Percentiles rank a stretch among this genome's conserved stretches.
Conservation (phyloP, 1,139 yeast species). For the Debaryomyces robertsiae region DNA sequence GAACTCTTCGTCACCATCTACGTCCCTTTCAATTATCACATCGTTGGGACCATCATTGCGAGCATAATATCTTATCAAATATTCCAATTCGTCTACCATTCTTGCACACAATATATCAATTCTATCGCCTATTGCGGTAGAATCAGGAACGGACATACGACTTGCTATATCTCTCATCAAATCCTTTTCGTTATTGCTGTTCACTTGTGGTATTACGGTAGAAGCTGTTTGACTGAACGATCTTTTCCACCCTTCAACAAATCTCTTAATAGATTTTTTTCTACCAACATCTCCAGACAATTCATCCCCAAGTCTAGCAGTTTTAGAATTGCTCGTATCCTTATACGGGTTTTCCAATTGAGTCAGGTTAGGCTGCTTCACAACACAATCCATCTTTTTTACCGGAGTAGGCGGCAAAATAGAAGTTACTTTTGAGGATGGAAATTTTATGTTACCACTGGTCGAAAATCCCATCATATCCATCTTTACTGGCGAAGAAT, state of each 20-base stretch:
- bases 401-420: constrained; percentile 71
- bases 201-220: not conserved
- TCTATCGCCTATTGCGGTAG: constrained; percentile 40
- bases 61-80: constrained; percentile 40
- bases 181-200: constrained; percentile 5
- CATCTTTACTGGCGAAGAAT: constrained; percentile 18
- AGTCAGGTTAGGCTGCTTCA: constrained; percentile 14
- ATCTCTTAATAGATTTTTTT: constrained; percentile 39
- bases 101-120: constrained; percentile 79
- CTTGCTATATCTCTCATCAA: constrained; percentile 4
- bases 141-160: constrained; percentile 8
- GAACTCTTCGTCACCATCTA: constrained; percentile 5
- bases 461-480: constrained; percentile 48
- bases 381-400: constrained; percentile 54
- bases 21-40: constrained; percentile 24
- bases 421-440: constrained; percentile 45
- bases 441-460: constrained; percentile 52
- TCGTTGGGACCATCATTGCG: constrained; percentile 24
- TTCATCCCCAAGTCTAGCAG: constrained; percentile 6
- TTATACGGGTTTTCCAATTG: constrained; percentile 1
- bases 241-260: constrained; percentile 48
- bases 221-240: constrained; percentile 21
- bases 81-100: constrained; percentile 72
- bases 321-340: constrained; percentile 1
- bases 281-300: constrained; percentile 28